Evolutionary conservation across 129 eudicot genomes (phyloP), one percentile per base, ranked within the genome.

Genomic region (Solidago caesia): DNA sequence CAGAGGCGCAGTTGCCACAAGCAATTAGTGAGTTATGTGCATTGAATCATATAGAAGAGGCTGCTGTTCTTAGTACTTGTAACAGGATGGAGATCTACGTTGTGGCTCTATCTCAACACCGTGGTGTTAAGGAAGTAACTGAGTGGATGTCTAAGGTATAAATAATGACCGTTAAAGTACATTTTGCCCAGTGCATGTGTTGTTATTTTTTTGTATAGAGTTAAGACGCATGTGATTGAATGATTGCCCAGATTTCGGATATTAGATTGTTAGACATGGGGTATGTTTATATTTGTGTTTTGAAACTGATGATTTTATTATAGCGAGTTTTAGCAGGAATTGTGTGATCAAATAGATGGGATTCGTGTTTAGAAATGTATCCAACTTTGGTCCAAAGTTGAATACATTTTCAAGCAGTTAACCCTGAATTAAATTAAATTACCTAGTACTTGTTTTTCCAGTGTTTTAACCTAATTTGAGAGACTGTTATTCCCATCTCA

Each of bases 101-200:
- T 13, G 87, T 89, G 63, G 96, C 97, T 66, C 87, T 89, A 71
- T 87, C 96, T 25, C 92, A 84, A 71, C 85, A 92, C 58, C 97
- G 91, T 70, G 97, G 96, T 48, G 84, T 92, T 64, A 89, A 85
- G 68, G 96, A 92, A 80, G 97, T 92, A n/a, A 92, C 96, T 39
- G 97, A 89, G 71, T 92, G 97, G 97, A 89, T 89, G 96, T 92
- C 97, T 0, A 92, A 92, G 97, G 97, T 92, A 84, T 72, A 21
- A 21, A 21, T 58, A 59, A 29, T n/a, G 11, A 33, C 4, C 61
- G 46, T 59, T 49, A 21, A 77, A 7, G n/a, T 60, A 39, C 41
- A 5, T 75, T 52, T 5, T 21, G 21, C 21, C 21, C 21, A 21
- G 59, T 53, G n/a, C 3, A 12, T 44, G 58, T 45, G 13, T 67